Evolutionary conservation across 1,139 yeast genomes (phyloP).

Genomic region (Hansenula sp.): DNA sequence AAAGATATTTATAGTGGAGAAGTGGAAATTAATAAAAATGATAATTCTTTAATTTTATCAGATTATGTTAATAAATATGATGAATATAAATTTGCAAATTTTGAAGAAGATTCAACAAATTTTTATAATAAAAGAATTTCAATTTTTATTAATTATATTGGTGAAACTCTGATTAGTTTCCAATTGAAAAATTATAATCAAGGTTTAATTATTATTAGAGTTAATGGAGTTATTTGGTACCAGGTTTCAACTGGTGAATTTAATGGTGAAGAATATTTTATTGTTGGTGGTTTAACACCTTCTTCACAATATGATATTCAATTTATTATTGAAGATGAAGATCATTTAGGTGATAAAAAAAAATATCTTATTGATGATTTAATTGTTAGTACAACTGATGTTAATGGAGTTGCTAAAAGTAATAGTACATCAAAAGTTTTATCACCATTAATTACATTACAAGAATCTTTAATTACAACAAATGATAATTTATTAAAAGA

Average conservation of each 20-base stretch:
- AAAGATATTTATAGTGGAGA: slow-evolving; percentile 40
- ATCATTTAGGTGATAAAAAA: slow-evolving; percentile 22
- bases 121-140: slow-evolving; percentile 25
- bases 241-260: slow-evolving; percentile 39
- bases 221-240: slow-evolving; percentile 63
- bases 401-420: slow-evolving; percentile 16
- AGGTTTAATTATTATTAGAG: slow-evolving; percentile 40
- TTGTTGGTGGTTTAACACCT: slow-evolving; percentile 65
- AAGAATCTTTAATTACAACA: slow-evolving; percentile 58
- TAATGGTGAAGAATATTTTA: slow-evolving; percentile 37
- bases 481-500: slow-evolving; percentile 49
- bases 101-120: slow-evolving; percentile 21
- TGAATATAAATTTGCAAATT: slow-evolving; percentile 28
- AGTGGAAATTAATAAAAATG: slow-evolving; percentile 17
- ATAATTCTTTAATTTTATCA: slow-evolving; percentile 19
- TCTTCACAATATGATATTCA: slow-evolving; percentile 66
- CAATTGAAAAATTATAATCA: slow-evolving; percentile 34
- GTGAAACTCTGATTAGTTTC: slow-evolving; percentile 46
- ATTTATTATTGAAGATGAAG: slow-evolving; percentile 38
- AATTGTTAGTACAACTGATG: slow-evolving; percentile 34
- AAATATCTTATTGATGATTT: slow-evolving; percentile 37
- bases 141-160: slow-evolving; percentile 47
- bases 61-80: slow-evolving; percentile 34
- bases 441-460: slow-evolving; percentile 55
- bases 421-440: slow-evolving; percentile 21